Evolutionary conservation across 2,329 filamentous ascomycete species (phyloP), one percentile per base, ranked within the genome.

Genomic region (Beauveria pseudobassiana): DNA sequence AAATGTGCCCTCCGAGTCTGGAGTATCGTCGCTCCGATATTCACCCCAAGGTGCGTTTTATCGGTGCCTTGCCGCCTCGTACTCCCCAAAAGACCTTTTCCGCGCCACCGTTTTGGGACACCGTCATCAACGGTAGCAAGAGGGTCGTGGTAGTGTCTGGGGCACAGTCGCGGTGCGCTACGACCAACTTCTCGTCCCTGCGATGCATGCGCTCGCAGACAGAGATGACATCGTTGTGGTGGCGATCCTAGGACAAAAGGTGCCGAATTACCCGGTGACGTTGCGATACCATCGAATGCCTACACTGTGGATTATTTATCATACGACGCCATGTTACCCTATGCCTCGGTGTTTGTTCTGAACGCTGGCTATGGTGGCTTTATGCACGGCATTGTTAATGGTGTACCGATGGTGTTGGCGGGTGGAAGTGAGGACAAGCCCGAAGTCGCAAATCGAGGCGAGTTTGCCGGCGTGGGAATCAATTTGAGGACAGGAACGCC

Each of bases 141-240:
- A 75, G 74, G 56, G 64, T 83, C 26, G 69, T 83, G 5, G 71
- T 75, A 22, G 78, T 82, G 6, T 73, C 75, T 80, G 82, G 65
- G 80, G 80, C 5, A 83, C 80, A 3, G 65, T 79, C 3, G 73
- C 72, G 9, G 64, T 66, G 22, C 68, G 77, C 22, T 75, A 75
- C 61, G 65, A 66, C 8, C 70, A 80, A 30, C 72, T 83, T 3
- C 65, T 82, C 16, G 64, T 78, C 2, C 80, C 81, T 1, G 74
- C 79, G 0, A 69, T 83, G 24, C 56, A 69, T 8, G 80, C 72
- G 0, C 71, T 83, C 7, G 73, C 72, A 5, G 67, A 71, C 50
- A 70, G 76, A 0, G 68, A 74, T 0, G 78, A 83, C 48, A 24
- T 74, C 8, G 56, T 75, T 6, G 66, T 74, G 18, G 66, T 76